phyloP scores from a whole-genome alignment of 2,329 filamentous ascomycete genomes.

The Ophiocordyceps camponoti-rufipedis region DNA sequence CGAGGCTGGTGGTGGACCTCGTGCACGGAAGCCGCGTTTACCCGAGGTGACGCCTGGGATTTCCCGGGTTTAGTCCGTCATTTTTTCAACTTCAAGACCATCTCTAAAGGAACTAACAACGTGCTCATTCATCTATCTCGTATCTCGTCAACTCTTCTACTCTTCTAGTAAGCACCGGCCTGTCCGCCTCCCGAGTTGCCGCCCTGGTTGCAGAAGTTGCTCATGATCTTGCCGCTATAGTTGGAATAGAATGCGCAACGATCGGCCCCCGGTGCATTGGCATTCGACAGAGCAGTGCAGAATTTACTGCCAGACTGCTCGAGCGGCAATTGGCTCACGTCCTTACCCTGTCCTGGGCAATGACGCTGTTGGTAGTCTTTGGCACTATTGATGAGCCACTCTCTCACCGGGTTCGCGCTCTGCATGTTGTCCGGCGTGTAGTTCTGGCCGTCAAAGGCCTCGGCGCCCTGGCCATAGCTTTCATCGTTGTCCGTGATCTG shows the following conservation, averaged over 20 bases:
- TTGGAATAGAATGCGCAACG: no score
- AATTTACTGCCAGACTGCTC: background rate
- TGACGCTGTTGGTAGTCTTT: background rate
- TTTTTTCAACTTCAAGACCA: no score
- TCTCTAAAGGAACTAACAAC: no score
- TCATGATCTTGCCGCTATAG: background rate
- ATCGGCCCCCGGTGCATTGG: background rate
- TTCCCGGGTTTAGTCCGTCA: background rate
- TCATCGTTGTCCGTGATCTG: no score
- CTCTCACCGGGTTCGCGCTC: background rate
- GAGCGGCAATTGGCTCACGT: background rate
- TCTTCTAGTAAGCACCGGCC: no score
- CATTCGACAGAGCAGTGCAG: background rate
- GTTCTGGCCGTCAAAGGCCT: no score
- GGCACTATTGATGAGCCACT: background rate
- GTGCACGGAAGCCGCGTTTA: background rate
- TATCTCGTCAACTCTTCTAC: no score
- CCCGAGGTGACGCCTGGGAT: background rate
- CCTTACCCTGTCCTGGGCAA: background rate
- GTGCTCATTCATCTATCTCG: no score
- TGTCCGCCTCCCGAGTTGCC: no score
- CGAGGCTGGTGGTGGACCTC: background rate
- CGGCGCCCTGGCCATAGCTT: no score
- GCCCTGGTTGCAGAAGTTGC: background rate
- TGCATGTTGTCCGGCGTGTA: no score